Base-by-base conservation (phyloP, 495 filamentous ascomycete species). In the Penicillium pulvis region DNA sequence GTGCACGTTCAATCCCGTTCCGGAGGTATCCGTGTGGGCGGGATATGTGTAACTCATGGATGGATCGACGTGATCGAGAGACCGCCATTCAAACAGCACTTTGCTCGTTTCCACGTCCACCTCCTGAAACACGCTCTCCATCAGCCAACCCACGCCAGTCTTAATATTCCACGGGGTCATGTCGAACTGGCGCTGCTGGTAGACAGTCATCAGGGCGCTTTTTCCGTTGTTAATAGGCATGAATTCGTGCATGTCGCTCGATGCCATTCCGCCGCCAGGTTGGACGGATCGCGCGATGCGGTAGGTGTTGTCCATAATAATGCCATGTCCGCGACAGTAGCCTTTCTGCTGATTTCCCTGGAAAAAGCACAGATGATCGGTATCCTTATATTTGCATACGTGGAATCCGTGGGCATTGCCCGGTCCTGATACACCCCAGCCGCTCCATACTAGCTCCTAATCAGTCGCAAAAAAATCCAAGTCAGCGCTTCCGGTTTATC, bases 181-280 rank as follows among this genome's bases (percentile, higher is more conserved):
- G 51, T 85, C 81, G 36, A 79, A 77, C 33, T 78, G 77, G 31
- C 79, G 78, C 51, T 80, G 80, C 55, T 83, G 79, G 59, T 86
- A 86, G 16, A 83, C 72, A 5, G 81, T 81, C 66, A 85, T 79
- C 26, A 85, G 61, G 0, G 81, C 82, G 3, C 79, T 81, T 52
- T 79, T 74, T 39, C 81, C 79, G 56, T 73, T 57, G 35, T 76
- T 73, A 55, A 81, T 76, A 6, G 62, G 75, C 53, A 64, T 69
- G 45, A 82, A 82, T 53, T 84, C 81, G 63, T 83, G 81, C 68
- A 80, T 80, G 58, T 79, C 75, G 61, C 77, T 75, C 1, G 75
- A 70, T 9, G 75, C 73, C 71, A 81, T 75, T 51, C 78, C 79
- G 39, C 77, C 76, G 6, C 75, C 75, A 1, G 76, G 70, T 35